Base-by-base conservation (phyloP, 192 early-diverging fungal species). In the Dissophora globulifera region DNA sequence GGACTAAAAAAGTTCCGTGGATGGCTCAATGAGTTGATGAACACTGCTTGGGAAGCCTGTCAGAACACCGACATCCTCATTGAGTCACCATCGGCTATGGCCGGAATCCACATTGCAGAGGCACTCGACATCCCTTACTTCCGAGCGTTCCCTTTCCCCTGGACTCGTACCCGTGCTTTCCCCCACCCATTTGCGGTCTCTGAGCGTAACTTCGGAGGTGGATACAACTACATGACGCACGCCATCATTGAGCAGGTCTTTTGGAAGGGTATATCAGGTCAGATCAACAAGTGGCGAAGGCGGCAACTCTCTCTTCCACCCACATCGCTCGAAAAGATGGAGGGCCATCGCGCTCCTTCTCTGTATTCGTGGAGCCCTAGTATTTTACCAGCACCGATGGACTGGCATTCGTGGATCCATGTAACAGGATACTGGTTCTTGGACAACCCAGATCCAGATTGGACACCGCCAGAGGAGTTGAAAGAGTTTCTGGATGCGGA, bases 371-470 rank as follows among this genome's bases (percentile, higher is more conserved):
- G 89, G 71, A 87, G 85, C 59, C 79, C 87, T 12, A 63, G 71
- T 33, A 62, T 90, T n/a, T 79, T 92, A 9, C 89, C 90, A 0
- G 80, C 63, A 19, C 88, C 90, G 1, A 51, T 75, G 43, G 89
- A 92, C 56, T 92, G 90, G 90, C 63, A 78, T 29, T 89, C 89
- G 23, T 89, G 84, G 85, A 80, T 90, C 20, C 89, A 92, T 47
- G 83, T 85, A 13, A 83, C 82, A 49, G 92, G 92, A 2, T 93
- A 90, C 67, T 91, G 88, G 86, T 93, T 93, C 65, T 67, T 92
- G 26, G 89, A 92, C 47, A 83, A 86, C 50, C 84, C 90, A 5
- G 83, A 91, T 51, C 65, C 78, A 6, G 75, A 78, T 9, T 93
- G 87, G 83, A 74, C 79, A 35, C 86, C 88, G 9, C 85, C 85